phyloP scores from a whole-genome alignment of 140 eudicot species.

The Senecio squalidus region DNA sequence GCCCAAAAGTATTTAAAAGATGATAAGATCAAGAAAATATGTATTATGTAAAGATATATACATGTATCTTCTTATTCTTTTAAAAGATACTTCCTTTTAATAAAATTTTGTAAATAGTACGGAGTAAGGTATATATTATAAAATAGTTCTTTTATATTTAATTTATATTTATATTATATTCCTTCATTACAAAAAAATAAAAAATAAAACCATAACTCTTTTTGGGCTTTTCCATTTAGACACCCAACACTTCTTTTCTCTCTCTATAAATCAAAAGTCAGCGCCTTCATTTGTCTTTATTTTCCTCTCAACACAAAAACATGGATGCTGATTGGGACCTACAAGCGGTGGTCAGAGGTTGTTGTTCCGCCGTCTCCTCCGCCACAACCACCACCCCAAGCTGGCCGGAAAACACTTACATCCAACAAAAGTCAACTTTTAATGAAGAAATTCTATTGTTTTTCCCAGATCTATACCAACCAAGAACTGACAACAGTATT shows the following conservation, averaged over 20 bases:
- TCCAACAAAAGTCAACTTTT: slow-evolving; percentile 6
- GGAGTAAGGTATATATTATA: too few species aligned
- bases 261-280: slow-evolving; percentile 25
- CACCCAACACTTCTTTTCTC: slow-evolving; percentile 12
- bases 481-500: slow-evolving; percentile 17
- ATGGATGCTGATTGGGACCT: slow-evolving; percentile 96
- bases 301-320: slow-evolving; percentile 11
- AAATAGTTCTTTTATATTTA: too few species aligned
- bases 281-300: slow-evolving; percentile 25
- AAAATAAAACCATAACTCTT: too few species aligned
- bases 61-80: too few species aligned
- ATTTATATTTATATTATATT: too few species aligned
- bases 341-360: slow-evolving; percentile 93
- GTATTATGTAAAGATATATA: too few species aligned
- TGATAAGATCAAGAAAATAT: too few species aligned
- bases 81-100: too few species aligned
- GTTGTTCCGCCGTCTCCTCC: slow-evolving; percentile 44
- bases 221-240: slow-evolving; percentile 24
- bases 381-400: slow-evolving; percentile 33
- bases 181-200: too few species aligned
- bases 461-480: slow-evolving; percentile 40
- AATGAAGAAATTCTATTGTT: slow-evolving; percentile 13
- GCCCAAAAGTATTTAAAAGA: too few species aligned
- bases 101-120: too few species aligned
- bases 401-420: too few species aligned